A percentile compares a stretch with the other conserved stretches of the same genome.
These are phyloP conservation scores for Emergomyces orientalis DNA, from an alignment of 2,329 filamentous ascomycete species.

Conservation along the genomic window DNA sequence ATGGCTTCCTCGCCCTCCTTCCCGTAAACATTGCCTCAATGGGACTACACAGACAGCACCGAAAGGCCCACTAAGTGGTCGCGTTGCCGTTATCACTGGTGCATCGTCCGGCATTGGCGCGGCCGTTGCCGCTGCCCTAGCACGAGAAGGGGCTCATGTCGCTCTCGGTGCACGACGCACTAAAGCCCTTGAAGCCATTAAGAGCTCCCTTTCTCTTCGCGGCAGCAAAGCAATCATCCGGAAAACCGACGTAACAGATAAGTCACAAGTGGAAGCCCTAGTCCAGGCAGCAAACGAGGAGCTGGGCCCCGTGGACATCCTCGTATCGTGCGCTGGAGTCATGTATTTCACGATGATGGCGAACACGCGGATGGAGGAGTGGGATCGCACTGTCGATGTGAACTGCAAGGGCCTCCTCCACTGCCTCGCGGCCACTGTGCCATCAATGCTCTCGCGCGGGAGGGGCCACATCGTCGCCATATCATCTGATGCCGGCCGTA, in stretches of 20 bases:
- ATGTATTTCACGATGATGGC: conserved; percentile 90
- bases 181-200: conserved; percentile 59
- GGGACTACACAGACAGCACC: conserved; percentile 36
- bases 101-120: conserved; percentile 73
- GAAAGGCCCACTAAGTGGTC: conserved; percentile 52
- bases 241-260: conserved; percentile 63
- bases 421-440: conserved; percentile 60
- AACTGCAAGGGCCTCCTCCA: conserved; percentile 78
- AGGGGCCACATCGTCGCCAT: conserved; percentile 68
- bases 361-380: conserved; percentile 62
- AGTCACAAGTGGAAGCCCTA: conserved; percentile 56
- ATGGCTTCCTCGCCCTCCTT: conserved; percentile 59
- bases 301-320: conserved; percentile 65
- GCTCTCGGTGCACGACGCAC: conserved; percentile 62
- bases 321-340: conserved; percentile 72
- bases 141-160: conserved; percentile 61
- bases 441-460: conserved; percentile 60
- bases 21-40: conserved; percentile 39
- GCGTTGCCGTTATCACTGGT: conserved; percentile 67
- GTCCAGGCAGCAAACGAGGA: conserved; percentile 49
- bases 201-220: conserved; percentile 48
- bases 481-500: conserved; percentile 71
- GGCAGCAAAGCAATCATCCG: conserved; percentile 56
- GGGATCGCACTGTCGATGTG: conserved; percentile 73
- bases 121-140: conserved; percentile 60